Conservation (phyloP, 2,329 filamentous ascomycete genomes). For the Neonectria coccinea region DNA sequence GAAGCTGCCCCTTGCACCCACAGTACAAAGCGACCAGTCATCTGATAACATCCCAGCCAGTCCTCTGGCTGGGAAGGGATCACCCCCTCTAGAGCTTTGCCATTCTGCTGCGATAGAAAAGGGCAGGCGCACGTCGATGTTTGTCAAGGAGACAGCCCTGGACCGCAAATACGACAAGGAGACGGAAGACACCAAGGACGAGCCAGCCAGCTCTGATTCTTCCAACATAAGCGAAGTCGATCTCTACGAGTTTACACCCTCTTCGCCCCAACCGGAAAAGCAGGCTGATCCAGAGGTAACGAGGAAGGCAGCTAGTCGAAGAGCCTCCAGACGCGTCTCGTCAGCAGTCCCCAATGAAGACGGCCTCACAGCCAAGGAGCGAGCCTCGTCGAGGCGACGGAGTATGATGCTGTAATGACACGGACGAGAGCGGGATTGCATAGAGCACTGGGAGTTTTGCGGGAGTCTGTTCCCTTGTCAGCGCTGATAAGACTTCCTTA, state of each 20-base stretch:
- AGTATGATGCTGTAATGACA: conserved; percentile 69
- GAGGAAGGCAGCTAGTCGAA: conserved; percentile 48
- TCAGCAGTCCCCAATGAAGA: conserved; percentile 54
- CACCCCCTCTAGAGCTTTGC: conserved; percentile 45
- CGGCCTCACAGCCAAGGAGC: conserved; percentile 43
- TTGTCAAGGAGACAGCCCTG: conserved; percentile 31
- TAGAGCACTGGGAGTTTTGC: conserved; percentile 44
- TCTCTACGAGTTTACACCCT: conserved; percentile 66
- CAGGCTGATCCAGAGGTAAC: conserved; percentile 43
- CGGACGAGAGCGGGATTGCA: conserved; percentile 39
- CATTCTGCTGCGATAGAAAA: conserved; percentile 53
- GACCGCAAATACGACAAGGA: conserved; percentile 27
- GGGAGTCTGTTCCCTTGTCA: conserved; percentile 41
- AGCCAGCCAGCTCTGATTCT: conserved; percentile 33
- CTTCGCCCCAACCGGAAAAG: conserved; percentile 56
- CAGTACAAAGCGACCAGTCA: conserved; percentile 16
- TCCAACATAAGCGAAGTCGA: conserved; percentile 53
- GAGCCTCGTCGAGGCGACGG: conserved; percentile 59
- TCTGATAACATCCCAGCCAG: conserved; percentile 50
- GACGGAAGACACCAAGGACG: conserved; percentile 32
- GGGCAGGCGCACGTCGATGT: conserved; percentile 55
- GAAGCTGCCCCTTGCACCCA: conserved; percentile 40
- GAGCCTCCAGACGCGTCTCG: conserved; percentile 54
- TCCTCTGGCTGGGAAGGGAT: conserved; percentile 57
- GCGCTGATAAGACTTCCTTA: conserved; percentile 41